Conservation (phyloP, 768 basidiomycete genomes). For the Antrodiella citrinella region DNA sequence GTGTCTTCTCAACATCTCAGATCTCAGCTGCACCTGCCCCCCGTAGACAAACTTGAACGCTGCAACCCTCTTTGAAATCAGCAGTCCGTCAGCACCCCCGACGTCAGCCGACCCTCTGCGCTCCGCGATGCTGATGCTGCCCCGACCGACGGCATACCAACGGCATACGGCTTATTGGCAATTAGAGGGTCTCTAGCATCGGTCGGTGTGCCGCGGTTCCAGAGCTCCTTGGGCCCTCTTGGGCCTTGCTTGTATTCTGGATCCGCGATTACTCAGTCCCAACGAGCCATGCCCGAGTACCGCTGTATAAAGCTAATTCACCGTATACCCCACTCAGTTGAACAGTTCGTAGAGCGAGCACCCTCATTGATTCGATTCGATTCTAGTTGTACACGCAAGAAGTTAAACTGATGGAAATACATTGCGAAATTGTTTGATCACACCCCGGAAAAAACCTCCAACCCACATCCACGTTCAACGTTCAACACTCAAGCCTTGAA, state of each 20-base stretch:
- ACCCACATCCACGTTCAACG: not conserved
- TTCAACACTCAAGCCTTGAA: constrained; percentile 1
- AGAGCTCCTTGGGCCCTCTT: not conserved
- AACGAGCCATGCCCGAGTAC: not conserved
- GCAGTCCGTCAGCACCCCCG: too few species aligned
- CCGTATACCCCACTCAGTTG: not conserved
- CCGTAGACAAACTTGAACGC: too few species aligned
- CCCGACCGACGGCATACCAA: too few species aligned
- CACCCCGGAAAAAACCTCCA: not conserved
- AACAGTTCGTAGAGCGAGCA: not conserved
- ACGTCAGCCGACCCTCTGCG: too few species aligned
- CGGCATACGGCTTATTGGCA: too few species aligned
- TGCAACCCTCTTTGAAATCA: too few species aligned
- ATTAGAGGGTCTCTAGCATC: too few species aligned
- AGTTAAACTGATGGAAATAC: not conserved
- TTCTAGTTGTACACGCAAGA: not conserved
- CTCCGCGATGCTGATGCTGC: too few species aligned
- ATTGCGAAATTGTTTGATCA: not conserved
- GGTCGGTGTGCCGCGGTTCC: not conserved
- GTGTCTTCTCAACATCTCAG: too few species aligned
- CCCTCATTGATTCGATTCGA: not conserved
- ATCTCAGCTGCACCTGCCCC: too few species aligned
- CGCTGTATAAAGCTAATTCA: not conserved
- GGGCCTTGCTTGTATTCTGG: too few species aligned
- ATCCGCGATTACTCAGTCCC: too few species aligned